Conservation (phyloP, 148 eudicot genomes). For the Polygonum aviculare region DNA sequence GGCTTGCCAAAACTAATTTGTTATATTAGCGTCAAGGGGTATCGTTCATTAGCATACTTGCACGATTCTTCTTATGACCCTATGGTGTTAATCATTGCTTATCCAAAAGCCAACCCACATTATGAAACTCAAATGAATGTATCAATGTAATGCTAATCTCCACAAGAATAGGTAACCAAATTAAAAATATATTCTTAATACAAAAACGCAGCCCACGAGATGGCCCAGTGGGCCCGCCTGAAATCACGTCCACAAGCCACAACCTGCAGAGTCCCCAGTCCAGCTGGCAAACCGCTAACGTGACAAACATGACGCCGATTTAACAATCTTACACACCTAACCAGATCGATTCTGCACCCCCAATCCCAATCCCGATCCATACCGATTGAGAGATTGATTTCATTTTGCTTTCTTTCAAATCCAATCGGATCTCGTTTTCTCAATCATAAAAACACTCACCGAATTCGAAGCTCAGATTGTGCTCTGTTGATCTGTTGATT, state of each 20-base stretch:
- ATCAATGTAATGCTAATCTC: too few relatives aligned
- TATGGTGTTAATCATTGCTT: background rate
- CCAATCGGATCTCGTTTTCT: slow-evolving; percentile 1
- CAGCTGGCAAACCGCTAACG: slow-evolving; percentile 10
- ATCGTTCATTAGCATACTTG: background rate
- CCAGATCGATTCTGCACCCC: background rate
- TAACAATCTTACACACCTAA: background rate
- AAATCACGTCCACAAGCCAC: background rate
- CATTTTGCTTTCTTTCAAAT: background rate
- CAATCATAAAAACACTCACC: background rate
- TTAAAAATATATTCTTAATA: background rate
- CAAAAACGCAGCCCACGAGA: background rate
- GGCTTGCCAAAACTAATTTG: background rate
- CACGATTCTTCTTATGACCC: slow-evolving; percentile 1
- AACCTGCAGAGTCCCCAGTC: background rate
- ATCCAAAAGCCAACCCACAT: background rate
- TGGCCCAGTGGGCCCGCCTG: slow-evolving; percentile 1
- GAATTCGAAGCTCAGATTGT: background rate
- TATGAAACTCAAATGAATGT: background rate
- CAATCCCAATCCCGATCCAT: background rate
- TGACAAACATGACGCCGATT: slow-evolving; percentile 7
- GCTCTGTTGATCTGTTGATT: background rate
- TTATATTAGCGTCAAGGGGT: background rate
- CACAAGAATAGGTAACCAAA: too few relatives aligned
- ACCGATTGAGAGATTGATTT: background rate